Percentiles rank a stretch among this genome's conserved stretches.
Evolutionary conservation across 2,329 filamentous ascomycete species (phyloP).

Genomic region (Macroventuria anomochaeta): DNA sequence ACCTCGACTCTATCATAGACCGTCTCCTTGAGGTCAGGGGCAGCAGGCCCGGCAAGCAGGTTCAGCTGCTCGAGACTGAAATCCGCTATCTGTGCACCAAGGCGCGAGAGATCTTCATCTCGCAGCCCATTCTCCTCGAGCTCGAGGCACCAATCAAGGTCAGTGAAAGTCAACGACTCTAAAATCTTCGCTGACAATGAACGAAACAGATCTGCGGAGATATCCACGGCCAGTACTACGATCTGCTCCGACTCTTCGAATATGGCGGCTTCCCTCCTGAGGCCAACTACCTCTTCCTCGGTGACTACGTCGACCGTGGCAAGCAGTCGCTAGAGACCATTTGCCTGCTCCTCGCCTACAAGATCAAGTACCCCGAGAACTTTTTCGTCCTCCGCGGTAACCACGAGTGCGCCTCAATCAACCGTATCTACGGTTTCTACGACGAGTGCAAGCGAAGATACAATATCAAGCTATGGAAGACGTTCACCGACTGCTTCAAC

Average conservation of each 20-base stretch:
- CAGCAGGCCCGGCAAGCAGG: constrained; percentile 97
- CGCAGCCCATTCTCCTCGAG: constrained; percentile 96
- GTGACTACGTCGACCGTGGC: constrained; percentile 97
- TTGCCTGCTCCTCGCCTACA: constrained; percentile 94
- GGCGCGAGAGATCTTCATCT: constrained; percentile 99
- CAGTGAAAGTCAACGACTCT: constrained; percentile 43
- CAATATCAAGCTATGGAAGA: constrained; percentile 99
- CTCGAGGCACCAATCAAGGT: constrained; percentile 99
- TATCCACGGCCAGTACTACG: constrained; percentile 99
- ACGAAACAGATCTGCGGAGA: constrained; percentile 88
- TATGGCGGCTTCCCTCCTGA: constrained; percentile 98
- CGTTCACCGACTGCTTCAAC: constrained; percentile 99
- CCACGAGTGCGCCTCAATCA: constrained; percentile 98
- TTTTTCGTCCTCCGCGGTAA: constrained; percentile 99
- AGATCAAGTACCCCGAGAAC: constrained; percentile 99
- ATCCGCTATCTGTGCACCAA: constrained; percentile 98
- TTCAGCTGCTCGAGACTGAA: constrained; percentile 94
- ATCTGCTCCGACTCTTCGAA: constrained; percentile 95
- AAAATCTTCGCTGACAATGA: constrained; percentile 21
- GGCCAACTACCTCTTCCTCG: constrained; percentile 99
- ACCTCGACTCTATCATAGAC: constrained; percentile 99
- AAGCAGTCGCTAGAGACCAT: constrained; percentile 99
- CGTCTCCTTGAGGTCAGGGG: constrained; percentile 96
- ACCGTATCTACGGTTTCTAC: constrained; percentile 99
- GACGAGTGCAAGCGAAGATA: constrained; percentile 99